Percentiles rank a stretch among this genome's conserved stretches.
Conservation (phyloP, 2,329 filamentous ascomycete genomes). For the Delphinella strobiligena region DNA sequence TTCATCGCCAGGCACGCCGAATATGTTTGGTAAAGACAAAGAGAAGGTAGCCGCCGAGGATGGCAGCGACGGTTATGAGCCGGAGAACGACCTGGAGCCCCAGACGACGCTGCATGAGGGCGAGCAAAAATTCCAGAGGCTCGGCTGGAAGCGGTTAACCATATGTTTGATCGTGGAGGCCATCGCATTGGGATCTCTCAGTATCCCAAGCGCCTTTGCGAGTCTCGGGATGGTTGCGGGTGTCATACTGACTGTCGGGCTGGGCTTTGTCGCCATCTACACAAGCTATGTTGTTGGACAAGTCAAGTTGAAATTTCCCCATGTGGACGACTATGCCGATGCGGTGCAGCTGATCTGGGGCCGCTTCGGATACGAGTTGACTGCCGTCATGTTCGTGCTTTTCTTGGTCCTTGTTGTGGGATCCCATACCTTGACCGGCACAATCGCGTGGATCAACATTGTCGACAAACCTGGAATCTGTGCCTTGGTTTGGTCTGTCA, state of each 20-base stretch:
- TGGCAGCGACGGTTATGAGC: constrained; percentile 19
- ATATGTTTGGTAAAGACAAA: constrained; percentile 7
- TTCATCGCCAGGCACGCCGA: too few species aligned
- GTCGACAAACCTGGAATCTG: constrained; percentile 26
- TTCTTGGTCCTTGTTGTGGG: constrained; percentile 32
- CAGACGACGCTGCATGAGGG: constrained; percentile 22
- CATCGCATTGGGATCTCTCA: constrained; percentile 46
- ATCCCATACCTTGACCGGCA: constrained; percentile 33
- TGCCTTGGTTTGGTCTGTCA: constrained; percentile 29
- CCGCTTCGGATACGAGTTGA: constrained; percentile 29
- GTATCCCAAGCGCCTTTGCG: constrained; percentile 44
- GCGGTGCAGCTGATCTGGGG: constrained; percentile 32
- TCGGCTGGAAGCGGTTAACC: constrained; percentile 37
- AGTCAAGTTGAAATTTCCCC: constrained; percentile 41
- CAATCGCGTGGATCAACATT: constrained; percentile 33
- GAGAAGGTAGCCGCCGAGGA: constrained; percentile 2
- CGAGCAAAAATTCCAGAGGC: constrained; percentile 26
- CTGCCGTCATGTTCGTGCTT: constrained; percentile 30
- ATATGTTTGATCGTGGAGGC: constrained; percentile 45
- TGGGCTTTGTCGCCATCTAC: constrained; percentile 49
- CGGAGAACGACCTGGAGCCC: constrained; percentile 14
- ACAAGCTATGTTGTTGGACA: constrained; percentile 51
- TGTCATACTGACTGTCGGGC: constrained; percentile 40
- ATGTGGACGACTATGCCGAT: constrained; percentile 32
- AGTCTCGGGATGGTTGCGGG: constrained; percentile 43